Conservation (phyloP, 148 eudicot species). For the Amaranthus cruentus region DNA sequence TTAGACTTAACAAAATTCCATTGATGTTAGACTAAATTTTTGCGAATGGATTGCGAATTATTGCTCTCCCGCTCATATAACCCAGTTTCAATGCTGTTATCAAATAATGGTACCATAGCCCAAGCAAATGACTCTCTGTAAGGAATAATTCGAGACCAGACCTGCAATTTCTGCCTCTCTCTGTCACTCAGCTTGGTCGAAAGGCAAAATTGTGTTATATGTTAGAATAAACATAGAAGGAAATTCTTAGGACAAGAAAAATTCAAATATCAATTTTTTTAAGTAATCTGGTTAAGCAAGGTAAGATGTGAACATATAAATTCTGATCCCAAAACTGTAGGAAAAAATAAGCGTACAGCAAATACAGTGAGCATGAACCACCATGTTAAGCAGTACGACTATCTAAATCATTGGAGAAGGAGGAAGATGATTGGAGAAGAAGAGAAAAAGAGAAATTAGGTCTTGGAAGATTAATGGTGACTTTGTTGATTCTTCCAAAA, state of each 20-base stretch:
- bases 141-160: conserved; percentile 97
- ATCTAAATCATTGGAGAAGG: no score
- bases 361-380: neutral
- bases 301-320: neutral
- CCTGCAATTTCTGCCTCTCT: conserved; percentile 94
- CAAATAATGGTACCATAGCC: conserved; percentile 96
- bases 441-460: no score
- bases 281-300: neutral
- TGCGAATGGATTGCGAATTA: no score
- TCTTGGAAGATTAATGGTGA: no score
- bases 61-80: conserved; percentile 58
- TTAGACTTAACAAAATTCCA: no score
- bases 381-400: neutral
- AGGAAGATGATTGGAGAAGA: no score
- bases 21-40: no score
- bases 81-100: conserved; percentile 64
- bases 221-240: neutral
- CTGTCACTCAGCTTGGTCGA: conserved; percentile 72
- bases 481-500: no score
- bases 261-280: neutral
- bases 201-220: neutral
- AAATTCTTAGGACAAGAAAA: neutral
- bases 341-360: neutral
- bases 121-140: conserved; percentile 96
- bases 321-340: neutral